A percentile compares a stretch with the other conserved stretches of the same genome.
phyloP scores from a whole-genome alignment of 345 rosid genomes.

The Gossypium mustelinum region DNA sequence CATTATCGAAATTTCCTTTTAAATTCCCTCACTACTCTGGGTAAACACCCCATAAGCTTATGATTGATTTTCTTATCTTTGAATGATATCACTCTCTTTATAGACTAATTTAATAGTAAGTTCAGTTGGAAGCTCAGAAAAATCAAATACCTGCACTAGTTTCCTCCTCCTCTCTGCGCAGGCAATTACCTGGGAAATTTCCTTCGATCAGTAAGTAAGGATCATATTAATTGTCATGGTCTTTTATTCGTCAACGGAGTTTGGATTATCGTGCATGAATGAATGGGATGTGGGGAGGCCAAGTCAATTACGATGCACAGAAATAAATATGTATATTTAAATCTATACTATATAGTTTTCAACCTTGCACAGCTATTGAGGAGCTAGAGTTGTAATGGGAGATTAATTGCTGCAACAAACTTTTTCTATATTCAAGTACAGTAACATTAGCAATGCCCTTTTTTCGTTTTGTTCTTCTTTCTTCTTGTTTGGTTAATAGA shows the following conservation, averaged over 20 bases:
- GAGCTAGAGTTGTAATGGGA: too few species aligned
- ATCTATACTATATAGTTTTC: background rate
- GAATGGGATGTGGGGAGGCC: background rate
- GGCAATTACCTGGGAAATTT: slow-evolving; percentile 11
- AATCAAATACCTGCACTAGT: background rate
- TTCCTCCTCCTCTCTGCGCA: background rate
- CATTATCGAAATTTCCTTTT: background rate
- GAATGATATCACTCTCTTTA: background rate
- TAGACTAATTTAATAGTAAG: background rate
- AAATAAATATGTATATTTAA: background rate
- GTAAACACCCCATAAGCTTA: background rate
- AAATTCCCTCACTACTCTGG: background rate
- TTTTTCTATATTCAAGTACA: background rate
- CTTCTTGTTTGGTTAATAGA: background rate
- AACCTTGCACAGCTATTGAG: slow-evolving; percentile 1
- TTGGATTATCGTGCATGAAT: background rate
- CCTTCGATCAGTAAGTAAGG: background rate
- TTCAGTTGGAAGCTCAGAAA: background rate
- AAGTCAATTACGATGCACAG: slow-evolving; percentile 6
- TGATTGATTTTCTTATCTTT: background rate
- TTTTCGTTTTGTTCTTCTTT: too few species aligned
- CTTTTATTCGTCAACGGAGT: background rate
- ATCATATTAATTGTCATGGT: background rate
- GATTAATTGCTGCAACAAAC: background rate
- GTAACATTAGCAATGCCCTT: background rate